phyloP scores from a whole-genome alignment of 116 monocot species.

The Phalaenopsis hybrid region DNA sequence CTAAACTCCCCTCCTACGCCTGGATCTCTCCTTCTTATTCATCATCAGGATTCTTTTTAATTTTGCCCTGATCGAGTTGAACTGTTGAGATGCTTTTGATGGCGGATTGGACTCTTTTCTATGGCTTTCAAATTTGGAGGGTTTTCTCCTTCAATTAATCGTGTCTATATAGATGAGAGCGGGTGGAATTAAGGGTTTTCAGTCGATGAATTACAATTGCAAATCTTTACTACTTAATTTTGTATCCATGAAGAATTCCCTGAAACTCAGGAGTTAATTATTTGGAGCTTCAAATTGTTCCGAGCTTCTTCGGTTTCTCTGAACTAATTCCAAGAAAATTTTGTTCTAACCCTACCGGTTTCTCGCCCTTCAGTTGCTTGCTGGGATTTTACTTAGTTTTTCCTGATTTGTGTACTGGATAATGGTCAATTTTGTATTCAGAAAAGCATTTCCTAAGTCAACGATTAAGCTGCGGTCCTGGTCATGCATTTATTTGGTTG shows the following conservation, averaged over 20 bases:
- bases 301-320: background rate
- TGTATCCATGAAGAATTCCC: background rate
- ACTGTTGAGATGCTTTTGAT: background rate
- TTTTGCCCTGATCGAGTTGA: background rate
- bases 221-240: background rate
- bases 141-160: background rate
- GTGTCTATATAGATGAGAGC: background rate
- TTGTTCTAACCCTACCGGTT: background rate
- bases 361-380: background rate
- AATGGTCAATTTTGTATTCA: background rate
- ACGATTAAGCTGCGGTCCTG: background rate
- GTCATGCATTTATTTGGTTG: background rate
- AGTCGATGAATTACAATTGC: background rate
- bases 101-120: background rate
- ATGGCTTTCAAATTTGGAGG: background rate
- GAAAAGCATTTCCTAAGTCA: background rate
- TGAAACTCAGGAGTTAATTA: background rate
- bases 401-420: background rate
- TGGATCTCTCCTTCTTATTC: background rate
- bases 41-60: background rate
- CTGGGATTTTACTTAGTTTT: background rate
- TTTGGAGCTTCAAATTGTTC: background rate
- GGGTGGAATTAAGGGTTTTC: background rate
- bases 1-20: background rate
- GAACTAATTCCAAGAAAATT: background rate